Base-by-base conservation (phyloP, 257 asterid genomes). In the Solanum chmielewskii region DNA sequence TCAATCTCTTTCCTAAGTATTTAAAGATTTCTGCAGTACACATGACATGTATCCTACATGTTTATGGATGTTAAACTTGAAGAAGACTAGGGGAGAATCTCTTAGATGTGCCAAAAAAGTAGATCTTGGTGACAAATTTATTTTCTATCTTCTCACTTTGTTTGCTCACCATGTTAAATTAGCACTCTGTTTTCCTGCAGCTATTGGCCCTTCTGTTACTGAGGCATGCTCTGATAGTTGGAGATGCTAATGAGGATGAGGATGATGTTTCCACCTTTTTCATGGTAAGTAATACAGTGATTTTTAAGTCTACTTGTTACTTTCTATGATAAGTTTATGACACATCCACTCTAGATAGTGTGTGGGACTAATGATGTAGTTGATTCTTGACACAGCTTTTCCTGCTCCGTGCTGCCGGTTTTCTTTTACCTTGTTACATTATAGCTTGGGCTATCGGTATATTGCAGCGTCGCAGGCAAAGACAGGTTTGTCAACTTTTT, bases 361-460 rank as follows among this genome's bases (percentile, higher is more conserved):
- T 44, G 14, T 69, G 85, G 25, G 73, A 56, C 42, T 83, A 21
- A 86, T 87, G 75, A 27, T 56, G 20, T 66, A 52, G 42, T 59
- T 90, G 73, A 83, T 60, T 23, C 71, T 82, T 73, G 78, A 73
- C 82, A 90, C 76, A 92, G 94, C 90, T 92, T 88, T 92, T 92
- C 88, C 81, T 92, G 91, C 94, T 92, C 35, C 92, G 92, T 29
- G 94, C 89, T 84, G 91, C 90, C 69, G 90, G 92, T 87, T 90
- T 92, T 73, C 91, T 92, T 69, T 90, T 92, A 76, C 94, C 94
- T 5, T 91, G 91, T 87, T 92, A 91, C 73, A 87, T 91, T 49
- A 89, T 92, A 90, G 93, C 93, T 83, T 92, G 94, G 94, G 93
- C 90, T 16, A 85, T 92, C 87, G 90, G 94, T 81, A 83, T 92